Conservation (phyloP, 2,329 filamentous ascomycete species). For the Metarhizium album region DNA sequence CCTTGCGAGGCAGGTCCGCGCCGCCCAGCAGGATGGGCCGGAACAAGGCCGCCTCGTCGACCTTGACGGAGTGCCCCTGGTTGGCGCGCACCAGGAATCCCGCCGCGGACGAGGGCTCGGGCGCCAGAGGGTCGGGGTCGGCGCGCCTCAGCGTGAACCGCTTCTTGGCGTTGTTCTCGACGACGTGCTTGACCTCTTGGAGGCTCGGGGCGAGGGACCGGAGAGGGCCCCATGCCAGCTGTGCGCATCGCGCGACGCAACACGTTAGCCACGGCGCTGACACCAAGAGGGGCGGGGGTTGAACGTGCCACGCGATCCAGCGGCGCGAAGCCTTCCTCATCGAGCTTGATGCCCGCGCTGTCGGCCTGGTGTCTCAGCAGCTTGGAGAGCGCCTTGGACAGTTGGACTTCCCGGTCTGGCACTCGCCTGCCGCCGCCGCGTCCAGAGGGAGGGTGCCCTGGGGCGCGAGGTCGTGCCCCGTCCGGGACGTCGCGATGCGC, state of each 20-base stretch:
- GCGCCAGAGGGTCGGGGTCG: constrained; percentile 16
- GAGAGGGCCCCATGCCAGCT: constrained; percentile 48
- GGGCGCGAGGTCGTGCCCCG: constrained; percentile 10
- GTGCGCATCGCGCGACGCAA: not conserved
- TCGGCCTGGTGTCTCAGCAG: constrained; percentile 46
- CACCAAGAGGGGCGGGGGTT: constrained; percentile 1
- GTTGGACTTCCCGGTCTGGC: constrained; percentile 30
- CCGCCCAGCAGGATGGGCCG: constrained; percentile 51
- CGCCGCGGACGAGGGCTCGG: constrained; percentile 35
- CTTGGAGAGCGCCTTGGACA: constrained; percentile 44
- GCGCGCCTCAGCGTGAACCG: constrained; percentile 67
- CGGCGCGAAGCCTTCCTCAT: constrained; percentile 47
- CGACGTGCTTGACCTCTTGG: constrained; percentile 58
- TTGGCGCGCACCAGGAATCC: constrained; percentile 88
- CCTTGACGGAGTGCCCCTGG: constrained; percentile 80
- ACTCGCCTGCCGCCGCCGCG: constrained; percentile 18
- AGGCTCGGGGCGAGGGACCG: constrained; percentile 63
- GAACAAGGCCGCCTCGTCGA: constrained; percentile 61
- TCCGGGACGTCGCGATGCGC: constrained; percentile 15
- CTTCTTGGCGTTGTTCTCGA: constrained; percentile 76
- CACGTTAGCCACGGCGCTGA: constrained; percentile 1
- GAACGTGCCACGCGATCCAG: constrained; percentile 42
- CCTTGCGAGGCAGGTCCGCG: constrained; percentile 50
- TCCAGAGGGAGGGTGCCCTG: not conserved
- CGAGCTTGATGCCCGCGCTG: constrained; percentile 45